A percentile compares a stretch with the other conserved stretches of the same genome.
These are phyloP conservation scores for Yamadazyma ubonensis DNA, from an alignment of 805 yeast genomes.

Conservation along the genomic window DNA sequence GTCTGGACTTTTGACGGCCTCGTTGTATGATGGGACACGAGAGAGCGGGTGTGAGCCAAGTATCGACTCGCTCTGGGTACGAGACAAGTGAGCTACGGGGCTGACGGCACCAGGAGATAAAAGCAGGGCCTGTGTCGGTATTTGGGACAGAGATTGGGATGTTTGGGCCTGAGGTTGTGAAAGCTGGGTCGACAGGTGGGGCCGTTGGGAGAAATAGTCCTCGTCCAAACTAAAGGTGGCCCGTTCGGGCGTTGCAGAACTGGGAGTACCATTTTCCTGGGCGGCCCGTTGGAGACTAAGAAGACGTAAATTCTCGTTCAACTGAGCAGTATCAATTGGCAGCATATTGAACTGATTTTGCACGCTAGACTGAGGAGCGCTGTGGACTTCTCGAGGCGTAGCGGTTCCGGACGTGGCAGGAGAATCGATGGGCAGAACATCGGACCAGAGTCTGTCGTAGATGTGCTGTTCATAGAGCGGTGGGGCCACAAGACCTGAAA, in stretches of 20 bases:
- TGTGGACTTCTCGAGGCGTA: constrained; percentile 29
- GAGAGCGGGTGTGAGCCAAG: constrained; percentile 39
- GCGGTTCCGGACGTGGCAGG: constrained; percentile 44
- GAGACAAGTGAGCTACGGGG: constrained; percentile 59
- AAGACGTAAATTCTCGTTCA: constrained; percentile 53
- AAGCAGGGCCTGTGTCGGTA: no score
- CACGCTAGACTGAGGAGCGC: constrained; percentile 4
- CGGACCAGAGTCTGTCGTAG: constrained; percentile 77
- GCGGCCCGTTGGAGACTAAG: constrained; percentile 50
- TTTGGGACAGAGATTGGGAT: no score
- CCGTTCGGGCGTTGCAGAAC: constrained; percentile 21
- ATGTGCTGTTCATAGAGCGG: constrained; percentile 81
- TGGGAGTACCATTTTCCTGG: constrained; percentile 30
- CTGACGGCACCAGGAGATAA: constrained; percentile 43
- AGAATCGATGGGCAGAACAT: constrained; percentile 51
- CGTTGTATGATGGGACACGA: constrained; percentile 80
- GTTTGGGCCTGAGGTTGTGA: no score
- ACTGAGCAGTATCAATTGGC: constrained; percentile 37
- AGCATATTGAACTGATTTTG: constrained; percentile 27
- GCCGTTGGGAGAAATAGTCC: constrained; percentile 36
- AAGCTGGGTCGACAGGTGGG: no score
- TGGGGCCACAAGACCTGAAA: constrained; percentile 64
- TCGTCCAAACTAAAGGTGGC: constrained; percentile 38
- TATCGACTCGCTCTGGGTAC: constrained; percentile 49
- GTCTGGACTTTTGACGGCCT: constrained; percentile 63